Evolutionary conservation across 768 basidiomycete species (phyloP), one percentile per base, ranked within the genome.

Genomic region (Collybiopsis luxurians): DNA sequence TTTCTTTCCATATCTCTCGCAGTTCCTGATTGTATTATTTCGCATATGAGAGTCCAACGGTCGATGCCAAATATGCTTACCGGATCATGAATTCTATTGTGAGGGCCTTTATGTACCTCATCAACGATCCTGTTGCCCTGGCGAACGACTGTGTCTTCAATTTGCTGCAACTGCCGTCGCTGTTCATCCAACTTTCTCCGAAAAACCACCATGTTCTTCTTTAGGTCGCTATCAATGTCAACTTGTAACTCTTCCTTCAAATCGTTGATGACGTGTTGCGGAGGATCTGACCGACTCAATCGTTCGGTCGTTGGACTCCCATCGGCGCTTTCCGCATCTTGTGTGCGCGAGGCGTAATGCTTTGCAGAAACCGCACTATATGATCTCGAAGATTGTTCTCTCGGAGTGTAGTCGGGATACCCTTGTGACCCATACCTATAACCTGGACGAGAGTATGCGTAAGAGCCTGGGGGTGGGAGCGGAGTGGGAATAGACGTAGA

Each of bases 1-100:
- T 54, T 44, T 54, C 53, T 19, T 54, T 54, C 53, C 53, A 54
- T 21, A 54, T 54, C 10, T 6, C 53, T 5, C 28, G 53, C 13
- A 54, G 40, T 31, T 54, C 53, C 53, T 54, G 23, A 5, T 26
- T 15, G 12, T 26, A 5, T 39, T 27, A 26, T 38, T 39, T 6
- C 12, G 17, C 10, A 24, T 7, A 49, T 38, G 12, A 12, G 12
- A 50, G 12, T 5, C 48, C 24, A 53, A 11, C 6, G 23, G 21
- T 40, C 11, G 27, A 39, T 17, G n/a, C 11, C n/a, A 2, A n/a
- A 36, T 17, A 36, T 2, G 19, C 38, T 21, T 36, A 54, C 53
- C 39, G 26, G 40, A 54, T 54, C 53, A 11, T 39, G 3, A 43
- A 54, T 40, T 31, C 53, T 24, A 5, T 42, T 10, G 40, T 54